A percentile compares a stretch with the other conserved stretches of the same genome.
These are phyloP conservation scores for Corynespora cassiicola DNA, from an alignment of 2,329 filamentous ascomycete species.

Conservation along the genomic window DNA sequence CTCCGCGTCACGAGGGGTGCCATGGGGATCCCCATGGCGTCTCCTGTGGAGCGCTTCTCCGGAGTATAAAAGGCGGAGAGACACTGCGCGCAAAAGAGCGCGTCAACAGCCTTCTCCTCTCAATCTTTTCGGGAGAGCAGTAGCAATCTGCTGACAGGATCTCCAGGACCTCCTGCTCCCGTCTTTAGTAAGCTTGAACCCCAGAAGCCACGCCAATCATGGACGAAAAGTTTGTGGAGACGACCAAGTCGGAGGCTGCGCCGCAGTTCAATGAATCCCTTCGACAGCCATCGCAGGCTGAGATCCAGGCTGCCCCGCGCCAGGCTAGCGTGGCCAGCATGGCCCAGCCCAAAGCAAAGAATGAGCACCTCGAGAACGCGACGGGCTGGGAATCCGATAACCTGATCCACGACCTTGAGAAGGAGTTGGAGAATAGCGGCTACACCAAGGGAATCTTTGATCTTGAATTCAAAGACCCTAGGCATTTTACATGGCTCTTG, in stretches of 20 bases:
- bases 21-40: conserved; percentile 22
- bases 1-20: conserved; percentile 19
- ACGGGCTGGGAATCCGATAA: conserved; percentile 53
- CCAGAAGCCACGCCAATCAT: conserved; percentile 31
- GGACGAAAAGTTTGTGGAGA: conserved; percentile 33
- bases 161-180: conserved; percentile 7
- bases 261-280: conserved; percentile 12
- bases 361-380: conserved; percentile 39
- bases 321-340: conserved; percentile 21
- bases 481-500: conserved; percentile 71
- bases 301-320: conserved; percentile 29
- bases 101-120: conserved; percentile 17
- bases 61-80: conserved; percentile 32
- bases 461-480: conserved; percentile 66
- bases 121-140: conserved; percentile 12
- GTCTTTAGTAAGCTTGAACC: conserved; percentile 19
- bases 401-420: conserved; percentile 50
- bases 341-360: conserved; percentile 34
- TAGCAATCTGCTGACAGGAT: no score
- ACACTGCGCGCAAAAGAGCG: conserved; percentile 5
- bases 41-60: conserved; percentile 30
- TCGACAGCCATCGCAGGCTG: conserved; percentile 14
- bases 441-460: conserved; percentile 56
- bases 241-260: conserved; percentile 10
- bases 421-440: conserved; percentile 42